Evolutionary conservation across 164 flowering plant genomes (phyloP).

Genomic region (Piper longum): DNA sequence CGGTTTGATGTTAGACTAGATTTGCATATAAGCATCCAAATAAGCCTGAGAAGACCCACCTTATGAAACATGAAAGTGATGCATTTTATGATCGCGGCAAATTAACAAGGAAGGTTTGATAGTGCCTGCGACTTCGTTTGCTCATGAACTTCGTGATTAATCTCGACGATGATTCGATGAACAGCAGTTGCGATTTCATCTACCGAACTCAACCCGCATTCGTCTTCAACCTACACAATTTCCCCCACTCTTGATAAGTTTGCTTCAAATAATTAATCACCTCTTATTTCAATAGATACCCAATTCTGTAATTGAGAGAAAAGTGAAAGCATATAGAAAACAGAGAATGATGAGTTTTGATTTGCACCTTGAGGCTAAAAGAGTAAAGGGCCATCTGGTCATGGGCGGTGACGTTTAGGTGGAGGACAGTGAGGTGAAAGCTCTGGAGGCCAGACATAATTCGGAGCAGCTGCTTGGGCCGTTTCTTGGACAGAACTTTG

Average conservation of each 20-base stretch:
- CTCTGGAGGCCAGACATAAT: constrained; percentile 49
- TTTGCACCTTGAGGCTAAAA: constrained; percentile 54
- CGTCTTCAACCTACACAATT: constrained; percentile 51
- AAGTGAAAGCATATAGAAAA: too few relatives aligned
- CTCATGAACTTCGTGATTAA: constrained; percentile 3
- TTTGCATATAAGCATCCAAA: neutral
- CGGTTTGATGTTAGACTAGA: too few relatives aligned
- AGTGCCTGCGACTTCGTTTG: too few relatives aligned
- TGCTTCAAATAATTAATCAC: neutral
- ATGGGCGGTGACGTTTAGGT: constrained; percentile 59
- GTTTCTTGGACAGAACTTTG: constrained; percentile 44
- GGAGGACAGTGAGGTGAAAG: constrained; percentile 50
- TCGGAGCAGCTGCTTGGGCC: constrained; percentile 53
- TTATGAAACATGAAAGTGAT: neutral
- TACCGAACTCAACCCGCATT: constrained; percentile 43
- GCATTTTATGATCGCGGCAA: neutral
- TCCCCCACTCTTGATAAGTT: neutral
- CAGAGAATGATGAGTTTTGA: too few relatives aligned
- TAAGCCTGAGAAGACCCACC: neutral
- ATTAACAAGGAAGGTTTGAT: neutral
- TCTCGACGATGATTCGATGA: constrained; percentile 36
- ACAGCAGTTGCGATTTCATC: constrained; percentile 64
- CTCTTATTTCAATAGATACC: too few relatives aligned
- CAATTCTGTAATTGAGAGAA: too few relatives aligned
- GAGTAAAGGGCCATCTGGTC: constrained; percentile 58